Percentiles rank a stretch among this genome's conserved stretches.
Evolutionary conservation across 129 eudicot species (phyloP).

Genomic region (Flaveria ramosissima): DNA sequence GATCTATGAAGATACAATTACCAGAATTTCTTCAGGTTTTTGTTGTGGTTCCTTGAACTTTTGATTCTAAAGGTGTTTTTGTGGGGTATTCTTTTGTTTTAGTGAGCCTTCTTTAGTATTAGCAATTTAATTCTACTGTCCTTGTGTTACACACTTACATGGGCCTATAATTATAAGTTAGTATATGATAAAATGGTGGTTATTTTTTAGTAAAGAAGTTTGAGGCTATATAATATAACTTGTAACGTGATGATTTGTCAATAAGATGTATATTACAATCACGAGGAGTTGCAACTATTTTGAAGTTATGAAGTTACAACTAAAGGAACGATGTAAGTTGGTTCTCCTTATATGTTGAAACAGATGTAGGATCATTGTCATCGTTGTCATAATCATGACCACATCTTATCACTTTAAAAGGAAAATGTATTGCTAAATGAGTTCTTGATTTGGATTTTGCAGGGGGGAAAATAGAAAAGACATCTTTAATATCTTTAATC

Average conservation of each 20-base stretch:
- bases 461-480: neutral
- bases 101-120: neutral
- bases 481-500: neutral
- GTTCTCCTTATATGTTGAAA: too few species aligned
- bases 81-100: neutral
- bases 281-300: too few species aligned
- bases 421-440: neutral
- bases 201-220: too few species aligned
- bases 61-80: neutral
- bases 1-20: slow-evolving; percentile 15
- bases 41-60: neutral
- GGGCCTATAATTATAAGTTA: too few species aligned
- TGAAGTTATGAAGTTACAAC: too few species aligned
- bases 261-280: too few species aligned
- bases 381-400: neutral
- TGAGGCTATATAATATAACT: too few species aligned
- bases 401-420: neutral
- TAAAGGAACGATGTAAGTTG: too few species aligned
- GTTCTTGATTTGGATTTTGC: neutral
- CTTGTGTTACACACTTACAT: too few species aligned
- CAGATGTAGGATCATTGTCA: too few species aligned
- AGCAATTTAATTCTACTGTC: neutral
- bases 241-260: too few species aligned
- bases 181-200: too few species aligned
- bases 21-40: neutral